These are phyloP conservation scores for Vitis hybrid DNA, from an alignment of 177 flowering plant genomes.

Conservation along the genomic window DNA sequence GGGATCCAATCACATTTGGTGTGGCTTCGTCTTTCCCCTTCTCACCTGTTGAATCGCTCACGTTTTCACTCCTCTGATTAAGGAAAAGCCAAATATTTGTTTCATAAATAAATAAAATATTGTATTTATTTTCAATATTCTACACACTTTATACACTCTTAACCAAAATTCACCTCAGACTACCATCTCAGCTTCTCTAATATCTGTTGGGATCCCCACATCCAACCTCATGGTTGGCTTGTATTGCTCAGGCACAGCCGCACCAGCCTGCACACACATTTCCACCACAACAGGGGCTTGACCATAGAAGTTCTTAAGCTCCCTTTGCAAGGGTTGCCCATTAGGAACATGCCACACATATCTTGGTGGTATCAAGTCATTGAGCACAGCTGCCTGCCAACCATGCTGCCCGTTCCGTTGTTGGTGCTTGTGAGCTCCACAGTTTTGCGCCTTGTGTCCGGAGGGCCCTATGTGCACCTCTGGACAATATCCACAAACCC, in stretches of 20 bases:
- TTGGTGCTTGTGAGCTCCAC: no score
- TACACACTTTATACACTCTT: no score
- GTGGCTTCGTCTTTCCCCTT: no score
- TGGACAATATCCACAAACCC: no score
- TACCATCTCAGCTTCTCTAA: conserved; percentile 86
- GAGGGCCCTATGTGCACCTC: no score
- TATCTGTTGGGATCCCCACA: conserved; percentile 72
- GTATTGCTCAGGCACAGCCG: conserved; percentile 73
- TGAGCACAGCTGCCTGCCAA: conserved; percentile 87
- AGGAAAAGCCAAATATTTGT: conserved; percentile 3
- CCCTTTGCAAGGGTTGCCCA: conserved; percentile 60
- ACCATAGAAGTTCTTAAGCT: conserved; percentile 82
- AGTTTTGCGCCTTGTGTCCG: no score
- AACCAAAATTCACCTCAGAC: no score
- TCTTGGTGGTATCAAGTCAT: conserved; percentile 90
- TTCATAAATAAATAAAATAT: no score
- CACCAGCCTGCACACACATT: conserved; percentile 93
- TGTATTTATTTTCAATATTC: no score
- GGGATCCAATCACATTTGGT: no score
- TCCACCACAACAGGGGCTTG: conserved; percentile 97
- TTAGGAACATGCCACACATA: conserved; percentile 95
- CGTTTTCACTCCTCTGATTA: no score
- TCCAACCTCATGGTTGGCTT: conserved; percentile 93
- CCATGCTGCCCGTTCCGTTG: conserved; percentile 88
- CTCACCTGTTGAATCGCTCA: no score